Conservation (phyloP, 306 rosid species). For the Inga laurina region DNA sequence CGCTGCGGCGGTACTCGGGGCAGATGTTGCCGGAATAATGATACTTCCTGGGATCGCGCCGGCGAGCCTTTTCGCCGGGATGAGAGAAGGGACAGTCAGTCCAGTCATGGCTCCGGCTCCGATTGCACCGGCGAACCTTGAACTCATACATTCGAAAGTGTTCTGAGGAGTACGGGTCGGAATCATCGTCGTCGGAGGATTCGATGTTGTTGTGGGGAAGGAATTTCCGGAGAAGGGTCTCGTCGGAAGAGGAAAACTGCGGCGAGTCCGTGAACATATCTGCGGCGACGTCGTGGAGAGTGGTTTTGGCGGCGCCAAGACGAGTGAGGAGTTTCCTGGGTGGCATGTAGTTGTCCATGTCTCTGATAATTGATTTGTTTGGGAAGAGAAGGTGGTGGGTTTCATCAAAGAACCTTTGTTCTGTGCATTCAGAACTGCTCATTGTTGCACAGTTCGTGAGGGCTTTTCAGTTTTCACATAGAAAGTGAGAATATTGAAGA, state of each 20-base stretch:
- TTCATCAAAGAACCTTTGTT: slow-evolving; percentile 39
- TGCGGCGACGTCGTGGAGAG: slow-evolving; percentile 11
- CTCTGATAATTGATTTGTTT: slow-evolving; percentile 37
- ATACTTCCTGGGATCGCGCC: slow-evolving; percentile 72
- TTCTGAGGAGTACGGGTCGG: slow-evolving; percentile 73
- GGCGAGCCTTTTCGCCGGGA: slow-evolving; percentile 87
- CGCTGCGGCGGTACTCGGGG: slow-evolving; percentile 76
- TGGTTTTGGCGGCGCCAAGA: slow-evolving; percentile 3
- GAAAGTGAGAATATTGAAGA: not conserved
- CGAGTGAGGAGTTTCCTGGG: slow-evolving; percentile 71
- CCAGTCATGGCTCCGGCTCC: slow-evolving; percentile 98
- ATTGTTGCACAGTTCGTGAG: slow-evolving; percentile 8
- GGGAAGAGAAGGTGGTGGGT: slow-evolving; percentile 48
- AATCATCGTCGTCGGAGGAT: slow-evolving; percentile 32
- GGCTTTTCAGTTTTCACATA: not conserved
- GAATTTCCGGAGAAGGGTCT: slow-evolving; percentile 48
- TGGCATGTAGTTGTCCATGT: slow-evolving; percentile 55
- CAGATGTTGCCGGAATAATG: slow-evolving; percentile 78
- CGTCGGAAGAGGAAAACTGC: slow-evolving; percentile 46
- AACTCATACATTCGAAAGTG: slow-evolving; percentile 90
- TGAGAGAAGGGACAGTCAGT: slow-evolving; percentile 93
- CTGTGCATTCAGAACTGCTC: slow-evolving; percentile 45
- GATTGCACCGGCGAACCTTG: slow-evolving; percentile 81
- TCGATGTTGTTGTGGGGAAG: slow-evolving; percentile 42
- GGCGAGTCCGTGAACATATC: slow-evolving; percentile 51